Conservation (phyloP, 331 rosid genomes). For the Acacia pycnantha region DNA sequence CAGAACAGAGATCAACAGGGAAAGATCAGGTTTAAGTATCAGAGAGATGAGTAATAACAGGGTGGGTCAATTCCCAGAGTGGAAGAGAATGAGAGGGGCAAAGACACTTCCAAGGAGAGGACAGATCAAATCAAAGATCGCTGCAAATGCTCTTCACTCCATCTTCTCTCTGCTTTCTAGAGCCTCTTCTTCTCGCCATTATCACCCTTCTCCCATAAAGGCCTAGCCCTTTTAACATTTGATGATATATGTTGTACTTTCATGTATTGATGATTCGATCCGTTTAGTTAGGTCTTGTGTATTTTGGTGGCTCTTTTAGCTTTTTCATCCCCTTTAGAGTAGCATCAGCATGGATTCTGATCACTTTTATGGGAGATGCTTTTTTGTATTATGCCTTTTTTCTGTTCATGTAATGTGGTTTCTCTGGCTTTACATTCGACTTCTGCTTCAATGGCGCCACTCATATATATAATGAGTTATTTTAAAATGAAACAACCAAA, state of each 20-base stretch:
- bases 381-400: background rate
- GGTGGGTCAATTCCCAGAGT: conserved; percentile 36
- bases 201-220: conserved; percentile 32
- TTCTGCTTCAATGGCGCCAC: background rate
- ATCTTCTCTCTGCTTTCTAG: conserved; percentile 52
- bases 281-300: background rate
- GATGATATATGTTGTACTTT: background rate
- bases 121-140: conserved; percentile 65
- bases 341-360: background rate
- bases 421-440: background rate
- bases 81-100: conserved; percentile 31
- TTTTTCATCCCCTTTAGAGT: background rate
- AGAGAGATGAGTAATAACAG: conserved; percentile 50
- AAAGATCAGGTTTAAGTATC: background rate
- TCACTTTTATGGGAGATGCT: background rate
- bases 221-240: background rate
- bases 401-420: background rate
- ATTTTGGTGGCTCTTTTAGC: background rate
- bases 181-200: conserved; percentile 42
- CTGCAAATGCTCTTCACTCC: conserved; percentile 54
- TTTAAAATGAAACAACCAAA: background rate
- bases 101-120: conserved; percentile 78
- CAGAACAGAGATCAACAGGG: background rate
- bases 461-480: background rate
- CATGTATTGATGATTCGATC: background rate